Base-by-base conservation (phyloP, 441 rosid genomes). In the Erysimum cheiri region DNA sequence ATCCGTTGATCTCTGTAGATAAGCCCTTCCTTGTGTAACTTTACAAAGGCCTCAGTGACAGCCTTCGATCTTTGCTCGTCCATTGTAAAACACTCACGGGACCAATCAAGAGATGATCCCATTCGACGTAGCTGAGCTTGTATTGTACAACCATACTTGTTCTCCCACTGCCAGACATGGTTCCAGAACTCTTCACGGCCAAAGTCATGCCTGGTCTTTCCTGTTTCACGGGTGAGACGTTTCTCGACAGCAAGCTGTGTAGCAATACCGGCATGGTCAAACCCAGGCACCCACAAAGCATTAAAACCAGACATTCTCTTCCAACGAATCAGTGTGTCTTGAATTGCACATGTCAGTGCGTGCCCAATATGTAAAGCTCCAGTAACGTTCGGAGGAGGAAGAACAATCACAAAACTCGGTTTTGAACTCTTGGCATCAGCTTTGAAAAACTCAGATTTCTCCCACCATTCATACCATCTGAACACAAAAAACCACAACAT, bases 51-150 rank as follows among this genome's bases (percentile, higher is more conserved):
- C 80, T 88, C 98, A 9, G 77, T 82, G 62, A 93, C 95, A 56
- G 98, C 95, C 72, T 78, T 85, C 52, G 96, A 88, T 82, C 95
- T 82, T 76, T 81, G 80, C 35, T 88, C 95, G 77, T 93, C 96
- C 97, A 93, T 88, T n/a, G 98, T 93, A 83, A 89, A 93, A 80
- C 89, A 89, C 97, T 93, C 97, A 58, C 88, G 97, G 9, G 98
- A 86, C 97, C 98, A 93, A 73, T 93, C 98, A 79, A 91, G 96
- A 26, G 97, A 90, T 31, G 97, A 85, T 74, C 96, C 98, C 65
- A 90, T 73, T 15, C 91, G 78, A 1, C 98, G 83, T 62, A 54
- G 81, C 57, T 93, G 98, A 67, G 57, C 9, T 57, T 90, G 64
- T 71, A 90, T 90, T 37, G 90, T 82, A 53, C 89, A 83, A 63